Evolutionary conservation across 768 basidiomycete species (phyloP).

Genomic region (Omphalotus guepiniiformis): DNA sequence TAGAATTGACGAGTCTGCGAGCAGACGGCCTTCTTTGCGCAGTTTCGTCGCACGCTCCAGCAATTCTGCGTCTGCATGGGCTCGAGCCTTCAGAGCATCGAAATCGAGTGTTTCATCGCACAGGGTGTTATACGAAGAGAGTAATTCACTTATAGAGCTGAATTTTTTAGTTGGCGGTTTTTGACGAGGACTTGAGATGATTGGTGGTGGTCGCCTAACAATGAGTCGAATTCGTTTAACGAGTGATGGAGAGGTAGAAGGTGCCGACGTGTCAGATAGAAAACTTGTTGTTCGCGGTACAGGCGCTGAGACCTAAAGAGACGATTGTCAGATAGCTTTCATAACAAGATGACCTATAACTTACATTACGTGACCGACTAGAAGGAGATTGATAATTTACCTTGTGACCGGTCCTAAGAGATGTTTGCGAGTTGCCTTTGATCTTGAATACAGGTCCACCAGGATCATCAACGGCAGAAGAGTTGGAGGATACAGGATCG

Average conservation of each 20-base stretch:
- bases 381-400: too few relatives aligned
- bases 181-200: constrained; percentile 65
- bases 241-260: constrained; percentile 20
- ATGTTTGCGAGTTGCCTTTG: too few relatives aligned
- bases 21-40: constrained; percentile 44
- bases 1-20: constrained; percentile 28
- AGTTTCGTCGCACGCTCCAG: constrained; percentile 40
- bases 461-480: too few relatives aligned
- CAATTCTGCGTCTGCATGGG: constrained; percentile 38
- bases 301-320: too few relatives aligned
- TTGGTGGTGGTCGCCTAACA: constrained; percentile 58
- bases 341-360: too few relatives aligned
- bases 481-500: too few relatives aligned
- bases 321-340: too few relatives aligned
- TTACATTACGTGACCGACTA: too few relatives aligned
- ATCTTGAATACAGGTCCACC: too few relatives aligned
- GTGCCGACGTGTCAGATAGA: too few relatives aligned
- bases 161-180: constrained; percentile 49
- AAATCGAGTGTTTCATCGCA: constrained; percentile 45
- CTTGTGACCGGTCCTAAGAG: too few relatives aligned
- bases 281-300: too few relatives aligned
- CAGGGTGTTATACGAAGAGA: constrained; percentile 59
- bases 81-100: constrained; percentile 32
- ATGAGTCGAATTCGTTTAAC: constrained; percentile 66
- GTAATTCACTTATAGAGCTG: constrained; percentile 50